Conservation (phyloP, 116 monocot genomes). For the Papilionanthe hybrid region DNA sequence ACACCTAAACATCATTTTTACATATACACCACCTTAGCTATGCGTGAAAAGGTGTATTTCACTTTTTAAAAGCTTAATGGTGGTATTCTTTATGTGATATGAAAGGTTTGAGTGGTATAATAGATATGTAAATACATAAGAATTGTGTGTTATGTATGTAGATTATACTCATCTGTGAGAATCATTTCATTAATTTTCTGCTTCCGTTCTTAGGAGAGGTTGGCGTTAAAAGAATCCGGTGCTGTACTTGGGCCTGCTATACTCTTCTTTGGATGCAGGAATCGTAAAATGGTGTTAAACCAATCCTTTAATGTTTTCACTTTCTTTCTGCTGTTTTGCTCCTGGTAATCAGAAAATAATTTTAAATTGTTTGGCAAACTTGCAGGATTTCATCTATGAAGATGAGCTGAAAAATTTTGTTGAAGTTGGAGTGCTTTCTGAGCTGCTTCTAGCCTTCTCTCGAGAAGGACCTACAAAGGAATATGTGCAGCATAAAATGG, state of each 20-base stretch:
- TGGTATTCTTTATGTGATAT: no score
- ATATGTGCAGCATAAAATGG: constrained; percentile 98
- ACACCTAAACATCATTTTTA: no score
- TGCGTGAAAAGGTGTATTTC: no score
- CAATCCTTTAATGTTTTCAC: background rate
- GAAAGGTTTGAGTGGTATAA: no score
- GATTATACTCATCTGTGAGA: background rate
- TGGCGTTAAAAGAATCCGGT: constrained; percentile 65
- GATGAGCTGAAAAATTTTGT: constrained; percentile 77
- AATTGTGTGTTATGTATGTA: no score
- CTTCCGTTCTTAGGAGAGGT: constrained; percentile 53
- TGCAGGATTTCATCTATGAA: constrained; percentile 91
- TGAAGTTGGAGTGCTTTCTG: constrained; percentile 68
- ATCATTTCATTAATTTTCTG: background rate
- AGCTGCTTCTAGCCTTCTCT: constrained; percentile 83
- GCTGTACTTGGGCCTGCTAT: constrained; percentile 52
- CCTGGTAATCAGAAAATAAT: background rate
- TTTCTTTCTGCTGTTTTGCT: background rate
- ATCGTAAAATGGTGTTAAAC: constrained; percentile 57
- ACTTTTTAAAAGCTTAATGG: no score
- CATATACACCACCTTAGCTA: no score
- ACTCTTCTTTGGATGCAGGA: constrained; percentile 92
- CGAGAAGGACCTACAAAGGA: constrained; percentile 77
- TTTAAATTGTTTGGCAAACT: background rate
- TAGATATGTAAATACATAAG: no score